phyloP scores from a whole-genome alignment of 306 rosid genomes.

The Gillenia trifoliata region DNA sequence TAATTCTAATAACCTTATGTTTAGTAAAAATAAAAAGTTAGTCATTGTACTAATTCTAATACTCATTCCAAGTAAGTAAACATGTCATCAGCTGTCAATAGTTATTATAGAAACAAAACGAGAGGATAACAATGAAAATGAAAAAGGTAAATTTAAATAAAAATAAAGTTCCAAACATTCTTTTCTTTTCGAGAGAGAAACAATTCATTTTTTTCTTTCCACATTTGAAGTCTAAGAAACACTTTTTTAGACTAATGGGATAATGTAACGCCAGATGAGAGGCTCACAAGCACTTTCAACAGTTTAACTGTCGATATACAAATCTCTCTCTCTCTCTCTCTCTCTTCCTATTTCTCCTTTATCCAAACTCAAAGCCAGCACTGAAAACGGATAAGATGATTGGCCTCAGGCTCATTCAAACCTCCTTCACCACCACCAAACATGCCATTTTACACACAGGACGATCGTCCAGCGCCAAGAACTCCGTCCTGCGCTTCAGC shows the following conservation, averaged over 20 bases:
- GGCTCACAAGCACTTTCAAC: slow-evolving; percentile 37
- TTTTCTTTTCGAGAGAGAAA: too few species aligned
- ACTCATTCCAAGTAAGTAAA: not conserved
- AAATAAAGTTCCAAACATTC: too few species aligned
- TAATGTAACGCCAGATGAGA: slow-evolving; percentile 47
- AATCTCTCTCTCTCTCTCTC: not conserved
- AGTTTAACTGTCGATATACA: not conserved
- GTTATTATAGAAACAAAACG: too few species aligned
- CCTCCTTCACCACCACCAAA: slow-evolving; percentile 33
- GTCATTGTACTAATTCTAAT: too few species aligned
- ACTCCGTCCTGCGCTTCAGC: slow-evolving; percentile 37
- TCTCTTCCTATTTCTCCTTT: not conserved
- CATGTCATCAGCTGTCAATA: not conserved
- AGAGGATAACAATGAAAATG: too few species aligned
- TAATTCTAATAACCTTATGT: too few species aligned
- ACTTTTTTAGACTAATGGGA: slow-evolving; percentile 22
- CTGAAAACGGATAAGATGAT: slow-evolving; percentile 42
- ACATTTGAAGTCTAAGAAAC: not conserved
- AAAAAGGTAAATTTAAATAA: too few species aligned
- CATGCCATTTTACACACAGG: slow-evolving; percentile 11
- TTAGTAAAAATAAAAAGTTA: too few species aligned
- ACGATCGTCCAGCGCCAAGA: slow-evolving; percentile 34
- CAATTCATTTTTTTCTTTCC: not conserved
- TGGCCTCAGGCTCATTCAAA: slow-evolving; percentile 52
- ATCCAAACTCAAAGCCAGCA: not conserved